Base-by-base conservation (phyloP, 2,329 filamentous ascomycete genomes). In the Calonectria fujianensis region DNA sequence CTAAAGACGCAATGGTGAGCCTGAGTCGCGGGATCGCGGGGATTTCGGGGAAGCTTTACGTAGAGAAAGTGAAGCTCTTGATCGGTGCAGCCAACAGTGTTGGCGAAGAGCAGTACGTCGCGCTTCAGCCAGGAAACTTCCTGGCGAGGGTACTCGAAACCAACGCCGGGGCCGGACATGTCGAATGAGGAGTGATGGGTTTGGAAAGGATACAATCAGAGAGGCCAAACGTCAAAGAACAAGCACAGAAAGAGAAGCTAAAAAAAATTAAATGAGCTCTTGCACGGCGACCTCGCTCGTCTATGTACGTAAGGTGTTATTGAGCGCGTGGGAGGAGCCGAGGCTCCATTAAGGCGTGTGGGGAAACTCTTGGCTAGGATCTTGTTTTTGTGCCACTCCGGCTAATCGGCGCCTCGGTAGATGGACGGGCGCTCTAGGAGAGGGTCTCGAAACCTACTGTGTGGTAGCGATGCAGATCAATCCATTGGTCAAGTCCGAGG, bases 61-160 rank as follows among this genome's bases (percentile, higher is more conserved):
- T 98, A 63, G 57, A 63, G 57, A 63, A 63, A 63, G 57, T 63
- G 57, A 63, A 63, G 91, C 89, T 98, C 96, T 80, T 98, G 93
- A n/a, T 90, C 90, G 16, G 92, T 96, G 83, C 90, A 93, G 72
- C 96, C 96, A 84, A 98, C 96, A 87, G 94, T 96, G 85, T 94
- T 94, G 80, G 96, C 96, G 85, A 98, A 98, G 75, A 98, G 92
- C 75, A 98, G 89, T 45, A 93, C 92, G 88, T 98, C 96, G 78
- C 96, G 92, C 90, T 96, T 96, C 81, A 95, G 86, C 96, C 96
- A 98, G 80, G 93, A 91, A 14, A 98, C 95, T 82, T 93, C 91
- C 82, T 91, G 88, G 63, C 91, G 85, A 73, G 95, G 95, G 84
- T 94, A 98, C 37, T 63, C 57, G 24, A 27, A 63, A 24, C 57